Percentiles rank a stretch among this genome's conserved stretches.
These are phyloP conservation scores for Crithidia expoeki DNA, from an alignment of 208 protist genomes.

Conservation along the genomic window DNA sequence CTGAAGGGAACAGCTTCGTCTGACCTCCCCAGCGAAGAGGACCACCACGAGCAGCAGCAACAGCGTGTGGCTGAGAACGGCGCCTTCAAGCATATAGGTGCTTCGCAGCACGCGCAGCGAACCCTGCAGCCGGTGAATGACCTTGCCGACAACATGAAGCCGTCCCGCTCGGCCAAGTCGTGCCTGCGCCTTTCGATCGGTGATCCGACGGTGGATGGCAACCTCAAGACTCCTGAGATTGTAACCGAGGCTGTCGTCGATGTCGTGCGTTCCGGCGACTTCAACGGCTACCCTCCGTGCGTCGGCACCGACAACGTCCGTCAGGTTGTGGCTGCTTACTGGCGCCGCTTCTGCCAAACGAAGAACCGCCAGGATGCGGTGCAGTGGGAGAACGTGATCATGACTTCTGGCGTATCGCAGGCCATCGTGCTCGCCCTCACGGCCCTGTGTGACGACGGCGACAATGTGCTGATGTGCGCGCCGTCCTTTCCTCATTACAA, in stretches of 20 bases:
- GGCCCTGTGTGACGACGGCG: slow-evolving; percentile 75
- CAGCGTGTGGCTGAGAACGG: slow-evolving; percentile 24
- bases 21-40: slow-evolving; percentile 12
- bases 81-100: slow-evolving; percentile 29
- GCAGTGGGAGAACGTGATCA: slow-evolving; percentile 72
- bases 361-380: slow-evolving; percentile 37
- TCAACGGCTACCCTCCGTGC: slow-evolving; percentile 82
- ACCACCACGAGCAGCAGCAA: slow-evolving; percentile 20
- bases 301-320: slow-evolving; percentile 56
- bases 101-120: slow-evolving; percentile 46
- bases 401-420: slow-evolving; percentile 87
- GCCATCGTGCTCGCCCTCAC: slow-evolving; percentile 88
- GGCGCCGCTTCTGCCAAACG: slow-evolving; percentile 42
- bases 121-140: slow-evolving; percentile 85
- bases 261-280: slow-evolving; percentile 45
- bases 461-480: slow-evolving; percentile 92
- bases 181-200: slow-evolving; percentile 72
- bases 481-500: slow-evolving; percentile 95
- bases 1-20: slow-evolving; percentile 13
- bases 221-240: slow-evolving; percentile 48
- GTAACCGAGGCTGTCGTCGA: slow-evolving; percentile 66
- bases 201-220: slow-evolving; percentile 75
- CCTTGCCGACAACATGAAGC: slow-evolving; percentile 87
- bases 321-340: slow-evolving; percentile 61
- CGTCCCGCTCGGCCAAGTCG: slow-evolving; percentile 48